Conservation (phyloP, 331 rosid species). For the Quercus lobata region DNA sequence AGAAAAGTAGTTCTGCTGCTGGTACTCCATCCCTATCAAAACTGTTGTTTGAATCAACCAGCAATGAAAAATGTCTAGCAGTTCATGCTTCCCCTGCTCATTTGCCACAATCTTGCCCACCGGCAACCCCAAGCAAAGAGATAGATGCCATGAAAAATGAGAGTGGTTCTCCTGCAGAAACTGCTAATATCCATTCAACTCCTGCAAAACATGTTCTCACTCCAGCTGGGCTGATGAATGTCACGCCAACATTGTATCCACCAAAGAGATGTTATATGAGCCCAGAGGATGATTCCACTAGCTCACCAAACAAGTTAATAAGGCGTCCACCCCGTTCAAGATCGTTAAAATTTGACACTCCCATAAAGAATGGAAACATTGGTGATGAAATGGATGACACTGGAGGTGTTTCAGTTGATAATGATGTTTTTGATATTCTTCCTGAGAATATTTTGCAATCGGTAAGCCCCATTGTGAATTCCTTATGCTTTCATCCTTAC, state of each 20-base stretch:
- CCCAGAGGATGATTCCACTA: slow-evolving; percentile 36
- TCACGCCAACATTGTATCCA: slow-evolving; percentile 49
- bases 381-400: slow-evolving; percentile 19
- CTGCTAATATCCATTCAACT: slow-evolving; percentile 28
- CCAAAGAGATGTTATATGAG: slow-evolving; percentile 58
- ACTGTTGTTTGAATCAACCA: slow-evolving; percentile 5
- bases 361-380: slow-evolving; percentile 33
- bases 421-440: slow-evolving; percentile 48
- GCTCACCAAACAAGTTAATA: slow-evolving; percentile 40
- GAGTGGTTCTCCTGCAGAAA: slow-evolving; percentile 12
- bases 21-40: slow-evolving; percentile 8
- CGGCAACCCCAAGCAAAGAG: slow-evolving; percentile 46
- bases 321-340: slow-evolving; percentile 52
- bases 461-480: slow-evolving; percentile 38
- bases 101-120: slow-evolving; percentile 6
- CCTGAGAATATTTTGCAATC: slow-evolving; percentile 58
- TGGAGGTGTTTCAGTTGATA: slow-evolving; percentile 19
- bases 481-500: neutral
- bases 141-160: slow-evolving; percentile 14
- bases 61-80: neutral
- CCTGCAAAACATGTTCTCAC: slow-evolving; percentile 54
- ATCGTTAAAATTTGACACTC: slow-evolving; percentile 68
- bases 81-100: slow-evolving; percentile 17
- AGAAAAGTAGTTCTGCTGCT: slow-evolving; percentile 17
- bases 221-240: slow-evolving; percentile 55